Evolutionary conservation across 306 rosid genomes (phyloP).

Genomic region (Cucurbita ficifolia): DNA sequence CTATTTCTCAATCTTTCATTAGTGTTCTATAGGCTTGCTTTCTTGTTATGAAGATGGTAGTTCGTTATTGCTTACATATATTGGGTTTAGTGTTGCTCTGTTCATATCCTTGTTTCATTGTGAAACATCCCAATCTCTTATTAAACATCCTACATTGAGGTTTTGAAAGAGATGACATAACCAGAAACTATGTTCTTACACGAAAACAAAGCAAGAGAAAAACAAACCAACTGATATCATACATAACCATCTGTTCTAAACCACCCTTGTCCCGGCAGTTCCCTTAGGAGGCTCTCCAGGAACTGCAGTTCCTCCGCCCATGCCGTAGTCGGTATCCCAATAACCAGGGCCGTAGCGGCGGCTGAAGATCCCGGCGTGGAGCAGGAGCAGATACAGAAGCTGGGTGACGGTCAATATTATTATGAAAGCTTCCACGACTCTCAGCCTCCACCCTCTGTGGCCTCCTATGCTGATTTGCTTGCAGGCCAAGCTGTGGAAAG

Average conservation of each 20-base stretch:
- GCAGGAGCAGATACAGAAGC: conserved; percentile 36
- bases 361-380: conserved; percentile 71
- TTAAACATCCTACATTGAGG: neutral
- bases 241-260: neutral
- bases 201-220: neutral
- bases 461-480: conserved; percentile 75
- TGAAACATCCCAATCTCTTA: neutral
- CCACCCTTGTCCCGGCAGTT: neutral
- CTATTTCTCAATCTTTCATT: too few relatives aligned
- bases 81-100: neutral
- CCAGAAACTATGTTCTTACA: neutral
- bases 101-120: neutral
- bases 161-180: neutral
- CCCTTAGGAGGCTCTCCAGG: conserved; percentile 1
- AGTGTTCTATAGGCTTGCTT: neutral
- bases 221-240: neutral
- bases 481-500: conserved; percentile 51
- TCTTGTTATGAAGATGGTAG: neutral
- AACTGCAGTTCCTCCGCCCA: conserved; percentile 7
- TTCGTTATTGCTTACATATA: neutral
- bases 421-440: conserved; percentile 57
- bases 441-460: conserved; percentile 77
- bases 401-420: conserved; percentile 65
- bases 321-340: conserved; percentile 44
- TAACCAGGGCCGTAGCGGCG: conserved; percentile 84